Base-by-base conservation (phyloP, 2,329 filamentous ascomycete species). In the Cercospora nicotianae region DNA sequence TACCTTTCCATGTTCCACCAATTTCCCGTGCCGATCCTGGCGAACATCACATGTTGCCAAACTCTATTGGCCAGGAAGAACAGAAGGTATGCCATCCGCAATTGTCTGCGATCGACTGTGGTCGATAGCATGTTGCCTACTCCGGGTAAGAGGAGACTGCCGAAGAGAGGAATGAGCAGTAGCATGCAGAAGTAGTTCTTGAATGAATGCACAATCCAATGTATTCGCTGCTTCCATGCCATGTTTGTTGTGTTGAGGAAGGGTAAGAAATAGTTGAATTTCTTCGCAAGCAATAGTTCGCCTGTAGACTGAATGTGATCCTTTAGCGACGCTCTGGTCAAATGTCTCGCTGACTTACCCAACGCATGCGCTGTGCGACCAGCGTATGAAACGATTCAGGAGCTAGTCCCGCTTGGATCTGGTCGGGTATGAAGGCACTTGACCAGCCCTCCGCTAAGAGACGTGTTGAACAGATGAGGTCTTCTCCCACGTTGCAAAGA, bases 401-500 rank as follows among this genome's bases (percentile, higher is more conserved):
- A 1, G 89, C 85, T 1, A 84, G 85, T 42, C 87, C 87, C 53
- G 83, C 89, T 75, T 89, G 87, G 2, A 89, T 80, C 4, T 83
- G 81, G 72, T 89, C 87, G 70, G 87, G 85, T 31, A 88, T 78
- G 71, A 85, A 89, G 0, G 85, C 86, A 1, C 87, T 89, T 73
- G 84, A 85, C 87, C 87, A 90, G 53, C 88, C 88, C 67, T 80
- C 82, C 1, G 85, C 87, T 1, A 89, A 82, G 75, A 90, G 83
- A 31, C 87, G 78, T 0, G 84, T 86, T 5, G 87, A 89, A 2
- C 85, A 88, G 60, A 83, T 84, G 2, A 87, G 83, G 73, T 90
- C 88, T 75, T 90, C 88, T 4, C 86, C 84, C 7, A 89, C 78
- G 4, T 86, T 87, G 13, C 84, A 86, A 1, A 85, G 81, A 0